Percentiles rank a stretch among this genome's conserved stretches.
Conservation (phyloP, 2,329 filamentous ascomycete species). For the Emergomyces pasteurianus region DNA sequence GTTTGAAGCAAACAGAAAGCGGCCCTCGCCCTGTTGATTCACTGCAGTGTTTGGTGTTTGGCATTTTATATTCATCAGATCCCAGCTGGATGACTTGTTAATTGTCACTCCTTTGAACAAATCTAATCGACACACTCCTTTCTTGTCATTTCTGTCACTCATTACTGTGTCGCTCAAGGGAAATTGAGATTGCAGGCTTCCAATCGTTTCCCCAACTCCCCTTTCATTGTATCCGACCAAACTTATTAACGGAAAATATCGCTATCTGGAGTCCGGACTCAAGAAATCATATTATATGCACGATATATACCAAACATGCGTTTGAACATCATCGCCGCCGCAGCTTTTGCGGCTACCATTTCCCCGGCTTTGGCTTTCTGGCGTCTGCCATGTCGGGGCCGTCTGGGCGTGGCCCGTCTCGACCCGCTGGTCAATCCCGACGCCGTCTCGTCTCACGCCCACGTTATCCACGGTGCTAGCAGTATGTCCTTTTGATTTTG, state of each 20-base stretch:
- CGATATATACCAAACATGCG: slow-evolving; percentile 2
- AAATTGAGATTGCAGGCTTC: not conserved
- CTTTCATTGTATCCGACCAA: not conserved
- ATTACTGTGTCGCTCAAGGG: not conserved
- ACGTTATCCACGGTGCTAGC: slow-evolving; percentile 62
- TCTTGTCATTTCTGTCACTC: not conserved
- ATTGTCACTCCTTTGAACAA: not conserved
- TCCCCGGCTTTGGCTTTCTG: slow-evolving; percentile 52
- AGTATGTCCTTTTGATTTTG: slow-evolving; percentile 44
- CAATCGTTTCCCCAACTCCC: not conserved
- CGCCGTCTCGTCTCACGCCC: slow-evolving; percentile 51
- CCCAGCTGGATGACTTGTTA: not conserved
- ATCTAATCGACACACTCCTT: not conserved
- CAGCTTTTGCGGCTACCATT: slow-evolving; percentile 5
- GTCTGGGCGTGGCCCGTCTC: slow-evolving; percentile 56
- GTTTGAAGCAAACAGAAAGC: no score
- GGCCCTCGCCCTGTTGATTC: not conserved
- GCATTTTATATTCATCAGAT: not conserved
- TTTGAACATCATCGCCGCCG: slow-evolving; percentile 3
- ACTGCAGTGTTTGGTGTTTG: not conserved
- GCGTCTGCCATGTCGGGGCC: slow-evolving; percentile 74
- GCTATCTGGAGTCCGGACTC: not conserved
- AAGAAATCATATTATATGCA: not conserved
- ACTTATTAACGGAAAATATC: not conserved
- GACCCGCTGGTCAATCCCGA: slow-evolving; percentile 64